A percentile compares a stretch with the other conserved stretches of the same genome.
Conservation (phyloP, 2,329 filamentous ascomycete genomes). For the Alternaria arbusti region DNA sequence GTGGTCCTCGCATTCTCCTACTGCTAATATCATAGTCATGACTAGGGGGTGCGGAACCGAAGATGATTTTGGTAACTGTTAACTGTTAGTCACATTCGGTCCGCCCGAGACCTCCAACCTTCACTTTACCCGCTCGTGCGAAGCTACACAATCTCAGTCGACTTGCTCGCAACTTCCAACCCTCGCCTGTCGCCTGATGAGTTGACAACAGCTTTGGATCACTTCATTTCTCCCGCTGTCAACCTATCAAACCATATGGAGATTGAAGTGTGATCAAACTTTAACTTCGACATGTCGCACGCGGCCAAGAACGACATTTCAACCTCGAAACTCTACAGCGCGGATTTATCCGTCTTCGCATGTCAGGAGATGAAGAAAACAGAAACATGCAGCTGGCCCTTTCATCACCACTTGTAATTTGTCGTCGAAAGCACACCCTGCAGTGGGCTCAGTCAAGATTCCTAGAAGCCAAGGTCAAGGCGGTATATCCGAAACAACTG, state of each 20-base stretch:
- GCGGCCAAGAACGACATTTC: not conserved
- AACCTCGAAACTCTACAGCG: not conserved
- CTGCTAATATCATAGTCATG: not conserved
- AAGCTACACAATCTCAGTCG: not conserved
- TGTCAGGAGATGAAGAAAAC: not conserved
- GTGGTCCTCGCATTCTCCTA: not conserved
- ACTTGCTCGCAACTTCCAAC: not conserved
- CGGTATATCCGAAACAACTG: conserved; percentile 5
- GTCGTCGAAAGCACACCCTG: not conserved
- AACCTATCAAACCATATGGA: not conserved
- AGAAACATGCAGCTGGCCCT: not conserved
- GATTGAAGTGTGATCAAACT: not conserved
- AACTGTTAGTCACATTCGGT: not conserved
- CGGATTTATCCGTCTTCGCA: not conserved
- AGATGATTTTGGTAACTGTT: not conserved
- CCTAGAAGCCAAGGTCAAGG: not conserved
- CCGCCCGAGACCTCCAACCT: not conserved
- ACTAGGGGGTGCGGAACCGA: not conserved
- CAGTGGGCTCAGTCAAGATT: not conserved
- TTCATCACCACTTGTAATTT: not conserved
- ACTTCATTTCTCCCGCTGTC: not conserved
- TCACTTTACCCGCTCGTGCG: not conserved
- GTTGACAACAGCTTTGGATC: not conserved
- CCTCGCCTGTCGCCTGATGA: too few relatives aligned
- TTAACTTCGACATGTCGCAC: not conserved